Evolutionary conservation across 2,329 filamentous ascomycete genomes (phyloP).

Genomic region (Aspergillus aculeatinus): DNA sequence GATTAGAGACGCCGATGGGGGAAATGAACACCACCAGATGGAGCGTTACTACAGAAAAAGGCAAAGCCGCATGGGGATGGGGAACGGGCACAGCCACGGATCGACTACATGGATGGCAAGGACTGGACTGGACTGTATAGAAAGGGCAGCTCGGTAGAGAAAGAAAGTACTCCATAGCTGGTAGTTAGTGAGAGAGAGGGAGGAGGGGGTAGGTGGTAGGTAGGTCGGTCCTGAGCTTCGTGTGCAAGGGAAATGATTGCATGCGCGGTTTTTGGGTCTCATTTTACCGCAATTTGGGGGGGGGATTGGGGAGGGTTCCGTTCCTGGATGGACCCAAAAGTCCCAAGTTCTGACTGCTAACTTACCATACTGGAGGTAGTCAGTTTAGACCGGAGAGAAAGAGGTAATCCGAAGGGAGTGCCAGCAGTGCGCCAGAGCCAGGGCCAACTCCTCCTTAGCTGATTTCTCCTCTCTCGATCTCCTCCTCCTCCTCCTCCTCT

Average conservation of each 20-base stretch:
- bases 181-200: neutral
- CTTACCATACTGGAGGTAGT: too few relatives aligned
- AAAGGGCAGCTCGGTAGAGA: neutral
- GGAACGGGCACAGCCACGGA: slow-evolving; percentile 14
- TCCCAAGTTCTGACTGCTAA: neutral
- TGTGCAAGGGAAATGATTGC: neutral
- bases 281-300: neutral
- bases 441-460: neutral
- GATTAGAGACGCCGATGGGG: neutral
- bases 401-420: neutral
- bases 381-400: neutral
- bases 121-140: slow-evolving; percentile 4
- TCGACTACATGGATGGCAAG: slow-evolving; percentile 17
- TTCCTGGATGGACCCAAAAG: neutral
- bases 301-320: too few relatives aligned
- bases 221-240: neutral
- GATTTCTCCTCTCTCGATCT: neutral
- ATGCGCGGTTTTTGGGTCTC: slow-evolving; percentile 2
- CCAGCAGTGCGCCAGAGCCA: neutral
- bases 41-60: neutral
- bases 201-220: neutral
- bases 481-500: neutral
- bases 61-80: neutral
- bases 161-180: neutral
- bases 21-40: neutral